Evolutionary conservation across 805 yeast genomes (phyloP), one percentile per base, ranked within the genome.

Genomic region (Schizosaccharomyces cryophilus): DNA sequence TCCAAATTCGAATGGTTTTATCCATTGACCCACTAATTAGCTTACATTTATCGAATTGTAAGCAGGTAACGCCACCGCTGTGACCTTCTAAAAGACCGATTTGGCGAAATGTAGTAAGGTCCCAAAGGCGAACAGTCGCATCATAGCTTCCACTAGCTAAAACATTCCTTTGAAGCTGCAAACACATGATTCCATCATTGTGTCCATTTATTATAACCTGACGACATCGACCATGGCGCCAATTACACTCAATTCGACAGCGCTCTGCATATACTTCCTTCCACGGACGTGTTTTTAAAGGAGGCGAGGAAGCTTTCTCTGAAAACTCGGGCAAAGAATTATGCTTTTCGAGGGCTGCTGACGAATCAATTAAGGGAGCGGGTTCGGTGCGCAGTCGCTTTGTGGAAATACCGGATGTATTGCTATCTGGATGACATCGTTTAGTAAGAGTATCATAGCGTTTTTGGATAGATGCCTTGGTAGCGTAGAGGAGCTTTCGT

Each of bases 101-200:
- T 60, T 87, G 74, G 68, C 82, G 80, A 2, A 95, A 94, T 4
- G 90, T 81, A 62, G 78, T 83, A 31, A 87, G 77, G 69, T 86
- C 87, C 98, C 98, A 93, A n/a, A 93, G 81, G 66, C 87, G 89
- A 54, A 89, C 82, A 0, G 93, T 83, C 38, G 87, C 81, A 70
- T 93, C 96, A 70, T 86, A 87, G 2, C 95, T 86, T 0, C 97
- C 98, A 3, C 96, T 86, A 73, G 90, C 85, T 55, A 93, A 73
- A 64, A 81, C 74, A 67, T 84, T 78, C 69, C 87, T 85, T 67
- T 83, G 84, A 71, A 86, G 88, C 70, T 87, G 94, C 62, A 93
- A 75, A 64, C 95, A 82, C 58, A 90, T 77, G n/a, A 93, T 83
- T 24, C 95, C 95, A 69, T 86, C 95, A 60, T 81, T 78, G 69